Percentiles rank a stretch among this genome's conserved stretches.
Evolutionary conservation across 108 stramenopile genomes (phyloP).

Genomic region (Epipyxis sp.): DNA sequence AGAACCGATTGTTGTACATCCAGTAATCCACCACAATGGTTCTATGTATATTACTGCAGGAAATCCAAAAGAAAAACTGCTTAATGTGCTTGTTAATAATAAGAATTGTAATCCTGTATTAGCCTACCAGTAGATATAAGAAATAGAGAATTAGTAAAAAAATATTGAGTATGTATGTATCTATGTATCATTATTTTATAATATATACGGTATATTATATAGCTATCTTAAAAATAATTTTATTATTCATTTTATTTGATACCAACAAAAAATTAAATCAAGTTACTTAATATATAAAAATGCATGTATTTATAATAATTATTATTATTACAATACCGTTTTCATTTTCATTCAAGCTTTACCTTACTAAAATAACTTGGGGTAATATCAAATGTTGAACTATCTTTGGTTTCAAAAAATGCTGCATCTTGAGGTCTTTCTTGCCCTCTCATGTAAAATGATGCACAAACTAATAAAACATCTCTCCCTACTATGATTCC

Average conservation of each 20-base stretch:
- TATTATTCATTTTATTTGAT: too few species aligned
- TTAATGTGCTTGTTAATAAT: not conserved
- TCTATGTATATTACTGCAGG: not conserved
- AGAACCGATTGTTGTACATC: not conserved
- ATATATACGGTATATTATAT: too few species aligned
- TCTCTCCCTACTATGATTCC: not conserved
- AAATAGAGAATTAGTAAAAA: too few species aligned
- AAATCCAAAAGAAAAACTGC: not conserved
- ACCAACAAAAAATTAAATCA: too few species aligned
- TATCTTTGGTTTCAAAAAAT: not conserved
- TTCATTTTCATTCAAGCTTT: too few species aligned
- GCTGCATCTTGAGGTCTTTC: not conserved
- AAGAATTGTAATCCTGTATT: not conserved
- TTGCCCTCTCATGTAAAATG: not conserved
- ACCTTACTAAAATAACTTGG: conserved; percentile 9
- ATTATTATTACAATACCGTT: too few species aligned
- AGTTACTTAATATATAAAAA: too few species aligned
- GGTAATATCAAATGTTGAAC: not conserved
- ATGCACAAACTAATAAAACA: not conserved
- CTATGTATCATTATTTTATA: too few species aligned
- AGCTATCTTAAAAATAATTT: too few species aligned
- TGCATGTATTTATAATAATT: too few species aligned
- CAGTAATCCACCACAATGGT: conserved; percentile 8
- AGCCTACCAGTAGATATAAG: not conserved
- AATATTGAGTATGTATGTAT: too few species aligned